phyloP scores from a whole-genome alignment of 163 green algal genomes.

The Volvox carteri region DNA sequence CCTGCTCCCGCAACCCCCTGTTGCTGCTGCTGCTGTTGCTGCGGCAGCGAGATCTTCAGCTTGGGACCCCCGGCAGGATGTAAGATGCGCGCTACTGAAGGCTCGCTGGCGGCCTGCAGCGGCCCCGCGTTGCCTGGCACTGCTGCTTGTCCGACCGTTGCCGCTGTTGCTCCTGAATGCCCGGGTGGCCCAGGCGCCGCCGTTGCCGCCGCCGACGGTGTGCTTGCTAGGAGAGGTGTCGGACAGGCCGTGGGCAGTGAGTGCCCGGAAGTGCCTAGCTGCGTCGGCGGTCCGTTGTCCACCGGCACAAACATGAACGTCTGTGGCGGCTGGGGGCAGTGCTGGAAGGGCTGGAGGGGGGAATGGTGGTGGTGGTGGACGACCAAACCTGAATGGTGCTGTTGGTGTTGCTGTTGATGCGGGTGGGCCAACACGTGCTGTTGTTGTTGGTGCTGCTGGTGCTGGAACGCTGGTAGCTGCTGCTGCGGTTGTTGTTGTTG shows the following conservation, averaged over 20 bases:
- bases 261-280: not conserved
- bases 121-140: not conserved
- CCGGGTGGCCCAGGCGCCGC: not conserved
- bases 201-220: not conserved
- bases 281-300: not conserved
- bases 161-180: not conserved
- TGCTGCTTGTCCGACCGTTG: not conserved
- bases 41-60: conserved; percentile 26
- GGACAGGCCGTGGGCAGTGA: not conserved
- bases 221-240: too few species aligned
- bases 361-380: not conserved
- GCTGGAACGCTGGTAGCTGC: not conserved
- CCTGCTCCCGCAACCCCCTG: not conserved
- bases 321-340: not conserved
- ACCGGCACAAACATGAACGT: conserved; percentile 3
- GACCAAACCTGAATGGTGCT: not conserved
- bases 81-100: not conserved
- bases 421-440: not conserved
- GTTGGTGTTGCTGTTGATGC: conserved; percentile 3
- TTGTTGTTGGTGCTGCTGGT: not conserved
- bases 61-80: conserved; percentile 23
- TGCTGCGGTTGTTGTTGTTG: not conserved
- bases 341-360: not conserved
- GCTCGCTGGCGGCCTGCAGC: not conserved
- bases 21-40: not conserved